These are phyloP conservation scores for Apiospora aurea DNA, from an alignment of 2,329 filamentous ascomycete species.

Conservation along the genomic window DNA sequence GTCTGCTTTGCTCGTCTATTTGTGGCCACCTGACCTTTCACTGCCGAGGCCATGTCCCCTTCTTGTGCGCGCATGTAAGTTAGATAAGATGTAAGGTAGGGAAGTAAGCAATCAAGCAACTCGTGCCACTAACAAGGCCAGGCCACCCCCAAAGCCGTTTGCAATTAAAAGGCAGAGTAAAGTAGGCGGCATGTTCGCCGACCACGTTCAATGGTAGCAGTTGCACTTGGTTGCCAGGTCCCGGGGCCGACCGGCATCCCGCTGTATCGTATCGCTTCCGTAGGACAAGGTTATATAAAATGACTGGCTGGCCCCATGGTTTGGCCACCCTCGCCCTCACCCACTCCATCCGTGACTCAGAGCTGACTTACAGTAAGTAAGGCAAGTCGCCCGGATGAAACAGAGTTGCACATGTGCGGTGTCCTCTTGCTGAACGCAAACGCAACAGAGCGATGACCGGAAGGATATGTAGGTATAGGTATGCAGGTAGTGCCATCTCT, in stretches of 20 bases:
- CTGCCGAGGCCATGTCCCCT: not conserved
- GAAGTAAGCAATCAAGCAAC: not conserved
- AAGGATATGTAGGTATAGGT: not conserved
- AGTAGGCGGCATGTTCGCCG: not conserved
- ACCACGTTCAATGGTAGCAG: not conserved
- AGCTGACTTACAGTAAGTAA: not conserved
- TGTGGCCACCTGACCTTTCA: conserved; percentile 10
- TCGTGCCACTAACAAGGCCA: not conserved
- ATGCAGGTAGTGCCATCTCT: not conserved
- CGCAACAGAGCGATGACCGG: not conserved
- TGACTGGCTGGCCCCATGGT: conserved; percentile 1
- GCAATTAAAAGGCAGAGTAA: not conserved
- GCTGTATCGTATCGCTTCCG: not conserved
- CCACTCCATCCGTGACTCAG: not conserved
- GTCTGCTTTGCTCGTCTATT: not conserved
- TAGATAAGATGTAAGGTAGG: not conserved
- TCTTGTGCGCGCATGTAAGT: not conserved
- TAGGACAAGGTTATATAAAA: conserved; percentile 14
- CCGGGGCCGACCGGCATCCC: conserved; percentile 4
- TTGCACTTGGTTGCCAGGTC: conserved; percentile 4
- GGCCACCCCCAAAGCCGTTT: not conserved
- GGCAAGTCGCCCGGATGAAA: not conserved
- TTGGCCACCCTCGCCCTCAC: not conserved
- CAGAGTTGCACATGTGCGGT: not conserved
- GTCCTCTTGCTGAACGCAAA: not conserved